These are phyloP conservation scores for Chlorella sp. DNA, from an alignment of 139 green algal genomes.

Conservation along the genomic window DNA sequence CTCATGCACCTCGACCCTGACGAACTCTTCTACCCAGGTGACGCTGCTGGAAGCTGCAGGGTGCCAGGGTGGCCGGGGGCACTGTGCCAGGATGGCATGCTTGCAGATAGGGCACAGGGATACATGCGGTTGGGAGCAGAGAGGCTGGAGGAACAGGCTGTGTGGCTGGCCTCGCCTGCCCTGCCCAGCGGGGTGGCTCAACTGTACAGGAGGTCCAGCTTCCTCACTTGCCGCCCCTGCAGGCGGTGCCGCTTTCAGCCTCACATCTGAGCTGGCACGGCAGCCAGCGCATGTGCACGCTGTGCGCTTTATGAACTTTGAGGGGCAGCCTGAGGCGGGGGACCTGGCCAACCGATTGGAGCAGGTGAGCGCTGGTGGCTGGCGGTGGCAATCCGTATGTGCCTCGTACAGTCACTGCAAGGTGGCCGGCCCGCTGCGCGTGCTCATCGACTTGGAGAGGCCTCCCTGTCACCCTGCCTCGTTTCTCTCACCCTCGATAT, in stretches of 20 bases:
- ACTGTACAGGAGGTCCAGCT: neutral
- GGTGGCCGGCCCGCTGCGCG: no score
- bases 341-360: conserved; percentile 59
- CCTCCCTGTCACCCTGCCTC: neutral
- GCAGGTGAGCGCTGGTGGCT: conserved; percentile 31
- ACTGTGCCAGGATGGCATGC: no score
- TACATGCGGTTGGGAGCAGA: neutral
- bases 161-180: neutral
- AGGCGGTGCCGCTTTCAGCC: conserved; percentile 12
- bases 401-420: no score
- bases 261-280: conserved; percentile 29
- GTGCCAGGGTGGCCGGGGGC: no score
- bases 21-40: conserved; percentile 57
- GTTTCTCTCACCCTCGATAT: neutral
- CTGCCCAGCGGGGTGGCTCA: no score
- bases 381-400: neutral
- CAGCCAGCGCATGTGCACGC: conserved; percentile 32
- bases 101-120: neutral
- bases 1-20: conserved; percentile 70
- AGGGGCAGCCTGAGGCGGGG: conserved; percentile 58
- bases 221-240: neutral
- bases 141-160: neutral
- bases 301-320: conserved; percentile 66
- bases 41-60: neutral
- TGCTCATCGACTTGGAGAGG: neutral